Percentiles rank a stretch among this genome's conserved stretches.
These are phyloP conservation scores for Backusella luteola DNA, from an alignment of 192 early-diverging fungal genomes.

Conservation along the genomic window DNA sequence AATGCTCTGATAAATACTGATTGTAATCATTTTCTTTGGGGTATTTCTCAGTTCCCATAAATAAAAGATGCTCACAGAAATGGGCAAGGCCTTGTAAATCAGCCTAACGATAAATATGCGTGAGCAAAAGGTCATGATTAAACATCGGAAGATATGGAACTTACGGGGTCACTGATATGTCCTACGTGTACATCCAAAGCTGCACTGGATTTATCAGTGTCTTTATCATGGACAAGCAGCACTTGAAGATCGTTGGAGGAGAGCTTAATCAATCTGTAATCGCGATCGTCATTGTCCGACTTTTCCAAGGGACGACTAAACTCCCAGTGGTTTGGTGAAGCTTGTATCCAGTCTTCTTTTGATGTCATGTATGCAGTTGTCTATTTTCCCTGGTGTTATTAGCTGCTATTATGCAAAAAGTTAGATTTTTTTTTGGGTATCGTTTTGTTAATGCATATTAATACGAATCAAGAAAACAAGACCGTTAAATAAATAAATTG, in stretches of 20 bases:
- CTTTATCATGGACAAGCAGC: constrained; percentile 68
- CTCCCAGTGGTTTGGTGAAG: constrained; percentile 14
- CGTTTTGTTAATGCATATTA: neutral
- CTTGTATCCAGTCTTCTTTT: constrained; percentile 23
- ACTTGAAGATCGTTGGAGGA: constrained; percentile 60
- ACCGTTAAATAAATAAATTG: neutral
- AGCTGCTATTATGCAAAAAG: neutral
- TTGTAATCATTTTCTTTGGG: constrained; percentile 83
- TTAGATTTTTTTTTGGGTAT: neutral
- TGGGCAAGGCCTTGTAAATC: constrained; percentile 81
- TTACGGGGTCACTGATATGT: constrained; percentile 72
- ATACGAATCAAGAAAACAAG: neutral
- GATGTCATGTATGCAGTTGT: neutral
- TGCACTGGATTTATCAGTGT: constrained; percentile 75
- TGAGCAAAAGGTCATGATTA: neutral
- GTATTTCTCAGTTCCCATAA: constrained; percentile 71
- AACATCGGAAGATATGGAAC: neutral
- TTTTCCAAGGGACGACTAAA: constrained; percentile 46
- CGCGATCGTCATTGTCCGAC: constrained; percentile 61
- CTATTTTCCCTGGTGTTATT: neutral
- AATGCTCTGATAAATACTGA: constrained; percentile 70
- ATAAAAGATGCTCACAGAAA: constrained; percentile 78
- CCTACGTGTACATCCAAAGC: constrained; percentile 85
- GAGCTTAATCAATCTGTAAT: constrained; percentile 58
- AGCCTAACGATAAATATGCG: constrained; percentile 30